Evolutionary conservation across 257 asterid species (phyloP), one percentile per base, ranked within the genome.

Genomic region (Coffea canephora): DNA sequence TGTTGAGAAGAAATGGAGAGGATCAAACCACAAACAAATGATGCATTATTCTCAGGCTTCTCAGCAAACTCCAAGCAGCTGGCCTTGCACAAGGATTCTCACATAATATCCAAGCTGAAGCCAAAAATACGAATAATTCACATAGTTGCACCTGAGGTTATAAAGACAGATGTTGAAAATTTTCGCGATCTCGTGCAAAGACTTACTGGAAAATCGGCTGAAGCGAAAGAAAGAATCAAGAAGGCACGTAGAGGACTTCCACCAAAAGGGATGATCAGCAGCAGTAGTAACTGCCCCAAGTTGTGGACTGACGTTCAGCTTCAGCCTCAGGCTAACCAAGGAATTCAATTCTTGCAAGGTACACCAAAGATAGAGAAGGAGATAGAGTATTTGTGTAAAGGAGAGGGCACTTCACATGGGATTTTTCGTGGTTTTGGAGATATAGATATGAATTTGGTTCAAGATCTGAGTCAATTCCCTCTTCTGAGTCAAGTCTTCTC

Each of bases 41-140:
- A 78, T 66, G 73, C 52, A 8, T 11, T 67, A 8, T 11, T 67
- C 73, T 74, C 88, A 54, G 52, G 49, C 79, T 78, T 81, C 76
- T 71, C 82, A 74, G 67, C 69, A 49, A 77, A 87, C 18, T 76
- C 90, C 18, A 85, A 83, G 85, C 82, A 83, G 81, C 79, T 83
- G 72, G 27, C 74, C 74, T 69, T 86, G 85, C 87, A 84, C 57
- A 80, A 85, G 13, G 83, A 85, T 45, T 91, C 97, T 3, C 92
- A 72, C 74, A 69, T 84, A 15, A 85, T 89, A 73, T 82, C 83
- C 84, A 89, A 87, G 78, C 52, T 77, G 48, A 92, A 87, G 91
- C 96, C 97, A 0, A 92, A 89, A 84, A 91, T 92, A 31, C 95
- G 98, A 80, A 89, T 94, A 83, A 90, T 91, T 82, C 97, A 94